These are phyloP conservation scores for Globisporangium paroecandrum DNA, from an alignment of 352 stramenopile species.

Conservation along the genomic window DNA sequence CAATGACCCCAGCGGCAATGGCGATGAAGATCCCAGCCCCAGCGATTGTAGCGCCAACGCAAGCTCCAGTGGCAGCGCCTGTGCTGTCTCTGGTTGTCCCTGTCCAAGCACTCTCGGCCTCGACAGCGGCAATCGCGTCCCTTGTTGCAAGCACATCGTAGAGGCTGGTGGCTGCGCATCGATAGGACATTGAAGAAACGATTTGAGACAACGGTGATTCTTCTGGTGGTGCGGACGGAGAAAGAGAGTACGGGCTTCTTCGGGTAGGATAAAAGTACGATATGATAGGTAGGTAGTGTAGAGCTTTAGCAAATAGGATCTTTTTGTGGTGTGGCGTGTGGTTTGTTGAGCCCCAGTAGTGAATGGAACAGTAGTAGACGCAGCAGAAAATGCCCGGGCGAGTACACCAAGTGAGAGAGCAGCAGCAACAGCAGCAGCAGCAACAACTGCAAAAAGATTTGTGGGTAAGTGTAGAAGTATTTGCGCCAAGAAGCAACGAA, in stretches of 20 bases:
- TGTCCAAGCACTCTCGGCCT: not conserved
- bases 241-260: conserved; percentile 12
- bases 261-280: conserved; percentile 16
- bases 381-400: not conserved
- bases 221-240: not conserved
- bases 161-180: not conserved
- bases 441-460: not conserved
- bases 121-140: conserved; percentile 14
- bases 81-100: not conserved
- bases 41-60: conserved; percentile 1
- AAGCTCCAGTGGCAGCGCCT: not conserved
- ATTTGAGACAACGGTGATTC: not conserved
- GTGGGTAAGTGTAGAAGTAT: conserved; percentile 9
- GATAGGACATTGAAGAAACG: not conserved
- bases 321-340: conserved; percentile 19
- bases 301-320: conserved; percentile 19
- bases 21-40: conserved; percentile 4
- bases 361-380: conserved; percentile 13
- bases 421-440: conserved; percentile 10
- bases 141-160: conserved; percentile 19
- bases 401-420: conserved; percentile 11
- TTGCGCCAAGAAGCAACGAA: conserved; percentile 3
- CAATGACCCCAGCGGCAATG: conserved; percentile 12
- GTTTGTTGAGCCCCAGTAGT: conserved; percentile 10
- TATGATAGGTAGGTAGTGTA: conserved; percentile 21